Evolutionary conservation across 2,329 filamentous ascomycete species (phyloP).

Genomic region (Fusarium sp.): DNA sequence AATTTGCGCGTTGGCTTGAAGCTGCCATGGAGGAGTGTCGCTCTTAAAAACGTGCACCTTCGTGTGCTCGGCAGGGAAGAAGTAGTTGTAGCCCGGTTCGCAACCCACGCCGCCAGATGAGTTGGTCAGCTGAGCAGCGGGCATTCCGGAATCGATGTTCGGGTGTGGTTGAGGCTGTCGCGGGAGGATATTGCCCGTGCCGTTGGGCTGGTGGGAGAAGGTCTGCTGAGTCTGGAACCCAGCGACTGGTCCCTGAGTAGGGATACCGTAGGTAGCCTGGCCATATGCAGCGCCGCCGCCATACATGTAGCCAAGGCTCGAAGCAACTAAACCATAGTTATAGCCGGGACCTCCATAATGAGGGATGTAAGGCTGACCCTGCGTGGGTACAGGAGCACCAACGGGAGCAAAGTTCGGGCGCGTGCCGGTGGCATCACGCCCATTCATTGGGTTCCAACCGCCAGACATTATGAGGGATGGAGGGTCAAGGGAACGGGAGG

Average conservation of each 20-base stretch:
- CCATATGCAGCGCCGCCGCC: constrained; percentile 28
- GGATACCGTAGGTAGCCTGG: constrained; percentile 26
- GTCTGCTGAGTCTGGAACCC: constrained; percentile 50
- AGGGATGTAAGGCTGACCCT: constrained; percentile 58
- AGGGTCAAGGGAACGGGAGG: not conserved
- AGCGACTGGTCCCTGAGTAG: constrained; percentile 26
- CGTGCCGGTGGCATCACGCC: constrained; percentile 55
- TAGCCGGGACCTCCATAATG: constrained; percentile 57
- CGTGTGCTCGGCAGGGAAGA: constrained; percentile 71
- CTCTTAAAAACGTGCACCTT: constrained; percentile 73
- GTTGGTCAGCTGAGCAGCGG: constrained; percentile 70
- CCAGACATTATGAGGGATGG: constrained; percentile 53
- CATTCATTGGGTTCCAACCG: constrained; percentile 59
- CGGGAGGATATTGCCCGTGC: constrained; percentile 53
- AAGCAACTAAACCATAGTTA: constrained; percentile 50
- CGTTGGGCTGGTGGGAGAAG: constrained; percentile 58
- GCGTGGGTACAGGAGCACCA: constrained; percentile 54
- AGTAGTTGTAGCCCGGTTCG: constrained; percentile 75
- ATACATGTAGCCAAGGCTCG: constrained; percentile 49
- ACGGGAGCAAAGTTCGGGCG: constrained; percentile 55
- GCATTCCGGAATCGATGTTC: constrained; percentile 61
- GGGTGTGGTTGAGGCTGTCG: constrained; percentile 63
- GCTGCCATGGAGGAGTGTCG: constrained; percentile 67
- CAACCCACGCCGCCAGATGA: constrained; percentile 70
- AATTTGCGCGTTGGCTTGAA: constrained; percentile 59